phyloP scores from a whole-genome alignment of 495 filamentous ascomycete genomes.

The Daldinia grandis region DNA sequence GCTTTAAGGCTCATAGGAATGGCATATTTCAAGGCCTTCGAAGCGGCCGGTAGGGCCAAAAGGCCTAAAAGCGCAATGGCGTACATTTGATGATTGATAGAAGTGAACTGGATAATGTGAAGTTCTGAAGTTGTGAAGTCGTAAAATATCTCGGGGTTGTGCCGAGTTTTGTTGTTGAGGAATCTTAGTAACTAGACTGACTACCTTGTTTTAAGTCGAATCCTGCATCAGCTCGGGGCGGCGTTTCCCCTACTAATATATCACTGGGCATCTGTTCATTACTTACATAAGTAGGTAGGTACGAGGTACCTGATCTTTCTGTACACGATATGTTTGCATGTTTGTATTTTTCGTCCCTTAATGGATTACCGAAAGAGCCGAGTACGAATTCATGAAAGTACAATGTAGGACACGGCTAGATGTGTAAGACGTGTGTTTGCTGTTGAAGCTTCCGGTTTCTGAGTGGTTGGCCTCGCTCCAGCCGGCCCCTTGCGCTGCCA shows the following conservation, averaged over 20 bases:
- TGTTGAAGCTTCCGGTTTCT: no score
- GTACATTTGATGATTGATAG: conserved; percentile 15
- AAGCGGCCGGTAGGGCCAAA: conserved; percentile 15
- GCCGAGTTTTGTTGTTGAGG: neutral
- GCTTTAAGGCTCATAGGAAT: conserved; percentile 14
- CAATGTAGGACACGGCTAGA: neutral
- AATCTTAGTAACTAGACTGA: neutral
- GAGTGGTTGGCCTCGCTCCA: no score
- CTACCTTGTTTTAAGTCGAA: conserved; percentile 14
- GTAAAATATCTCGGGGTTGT: neutral
- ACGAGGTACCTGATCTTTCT: no score
- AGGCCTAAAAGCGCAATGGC: conserved; percentile 16
- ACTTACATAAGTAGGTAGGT: no score
- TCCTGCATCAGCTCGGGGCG: neutral
- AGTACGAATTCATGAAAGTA: conserved; percentile 16
- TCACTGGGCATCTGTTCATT: conserved; percentile 6
- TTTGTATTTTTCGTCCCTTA: neutral
- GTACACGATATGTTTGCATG: no score
- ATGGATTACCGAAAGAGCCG: conserved; percentile 12
- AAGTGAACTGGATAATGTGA: neutral
- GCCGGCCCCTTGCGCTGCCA: no score
- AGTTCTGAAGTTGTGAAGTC: conserved; percentile 1
- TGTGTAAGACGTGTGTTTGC: no score
- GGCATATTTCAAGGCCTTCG: conserved; percentile 29
- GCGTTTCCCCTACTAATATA: conserved; percentile 32